Evolutionary conservation across 306 rosid species (phyloP).

Genomic region (Dryas alaskensis): DNA sequence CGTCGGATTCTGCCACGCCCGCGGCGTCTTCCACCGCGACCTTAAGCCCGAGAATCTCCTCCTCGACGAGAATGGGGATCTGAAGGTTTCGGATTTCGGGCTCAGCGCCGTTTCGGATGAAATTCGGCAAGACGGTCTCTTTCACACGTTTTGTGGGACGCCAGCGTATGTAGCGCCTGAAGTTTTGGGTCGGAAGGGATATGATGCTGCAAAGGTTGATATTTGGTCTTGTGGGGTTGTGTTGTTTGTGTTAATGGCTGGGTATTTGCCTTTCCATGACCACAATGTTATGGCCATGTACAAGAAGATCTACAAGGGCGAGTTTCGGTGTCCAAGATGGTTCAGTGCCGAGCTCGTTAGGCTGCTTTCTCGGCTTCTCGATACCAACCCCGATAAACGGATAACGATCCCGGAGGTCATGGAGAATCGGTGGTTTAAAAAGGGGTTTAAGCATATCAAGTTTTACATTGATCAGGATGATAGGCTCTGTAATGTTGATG

Average conservation of each 20-base stretch:
- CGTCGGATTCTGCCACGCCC: constrained; percentile 80
- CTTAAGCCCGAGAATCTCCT: constrained; percentile 81
- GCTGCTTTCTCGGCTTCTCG: constrained; percentile 53
- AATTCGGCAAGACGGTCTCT: constrained; percentile 80
- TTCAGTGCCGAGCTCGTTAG: constrained; percentile 61
- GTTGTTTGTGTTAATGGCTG: constrained; percentile 87
- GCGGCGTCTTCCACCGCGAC: constrained; percentile 87
- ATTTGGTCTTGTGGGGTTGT: constrained; percentile 93
- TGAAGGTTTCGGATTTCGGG: constrained; percentile 88
- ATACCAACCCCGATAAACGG: constrained; percentile 66
- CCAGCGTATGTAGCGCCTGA: constrained; percentile 98
- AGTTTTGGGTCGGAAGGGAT: constrained; percentile 74
- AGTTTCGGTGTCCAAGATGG: constrained; percentile 84
- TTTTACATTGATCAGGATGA: constrained; percentile 82
- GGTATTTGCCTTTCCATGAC: constrained; percentile 85
- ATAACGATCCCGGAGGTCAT: constrained; percentile 72
- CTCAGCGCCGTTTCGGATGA: constrained; percentile 85
- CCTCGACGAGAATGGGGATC: constrained; percentile 73
- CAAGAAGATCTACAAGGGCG: constrained; percentile 83
- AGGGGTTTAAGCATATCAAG: constrained; percentile 79
- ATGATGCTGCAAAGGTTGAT: constrained; percentile 84
- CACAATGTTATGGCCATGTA: constrained; percentile 90
- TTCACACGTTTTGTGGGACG: constrained; percentile 91
- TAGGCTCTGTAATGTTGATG: constrained; percentile 62
- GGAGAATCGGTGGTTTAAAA: constrained; percentile 89